Evolutionary conservation across 352 stramenopile species (phyloP), one percentile per base, ranked within the genome.

Genomic region (Globisporangium spinosum): DNA sequence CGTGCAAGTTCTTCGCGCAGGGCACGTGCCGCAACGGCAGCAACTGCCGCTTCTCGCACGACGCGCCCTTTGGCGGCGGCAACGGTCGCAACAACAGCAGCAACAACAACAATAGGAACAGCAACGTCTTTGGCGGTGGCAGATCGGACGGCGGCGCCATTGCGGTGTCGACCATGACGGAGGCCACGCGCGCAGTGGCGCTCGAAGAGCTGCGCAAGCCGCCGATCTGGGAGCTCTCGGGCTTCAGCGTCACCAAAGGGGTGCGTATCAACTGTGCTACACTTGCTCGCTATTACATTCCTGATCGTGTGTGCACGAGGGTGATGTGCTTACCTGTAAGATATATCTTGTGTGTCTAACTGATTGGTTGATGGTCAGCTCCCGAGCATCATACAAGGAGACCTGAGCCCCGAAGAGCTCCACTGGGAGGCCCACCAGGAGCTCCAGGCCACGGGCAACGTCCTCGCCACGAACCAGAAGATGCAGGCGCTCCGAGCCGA

Each of bases 1-100:
- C 74, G 47, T 92, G 84, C 78, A 83, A 82, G 72, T 92, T 90
- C 73, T 92, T 88, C 72, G 62, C 75, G 29, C 80, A 89, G 70
- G 84, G 84, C 67, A 87, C 66, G 13, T 92, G 84, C 73, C 82
- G 82, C 76, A 90, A 90, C 62, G 84, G 84, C 71, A 77, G 69
- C 70, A 79, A 71, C 67, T 92, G 84, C 72, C 82, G 79, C 67
- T 92, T 90, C 71, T 80, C 77, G 13, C 83, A 91, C 68, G 77
- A 77, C 3, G 54, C 74, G 0, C 40, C 58, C 4, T 72, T 72
- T 49, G 67, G 73, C 22, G 40, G 51, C 34, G 63, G 62, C 47
- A 73, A 65, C 40, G 25, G 32, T 51, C 65, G 58, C 55, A 35
- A 23, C 38, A 67, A 49, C 34, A 38, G 10, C 34, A 12, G 10